Conservation (phyloP, 306 rosid genomes). For the Sechiopsis laciniata region DNA sequence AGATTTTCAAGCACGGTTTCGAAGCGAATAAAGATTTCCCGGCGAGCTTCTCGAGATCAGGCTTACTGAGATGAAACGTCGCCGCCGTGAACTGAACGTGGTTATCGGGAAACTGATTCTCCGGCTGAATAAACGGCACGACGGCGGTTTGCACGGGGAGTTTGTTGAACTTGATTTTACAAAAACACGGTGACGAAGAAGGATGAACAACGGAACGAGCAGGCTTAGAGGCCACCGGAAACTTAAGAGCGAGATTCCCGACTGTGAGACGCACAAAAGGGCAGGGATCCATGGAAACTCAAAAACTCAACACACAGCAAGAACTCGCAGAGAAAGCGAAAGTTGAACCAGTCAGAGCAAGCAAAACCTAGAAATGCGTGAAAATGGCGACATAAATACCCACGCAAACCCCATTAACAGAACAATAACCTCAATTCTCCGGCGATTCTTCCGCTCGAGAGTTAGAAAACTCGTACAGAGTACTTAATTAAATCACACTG, state of each 20-base stretch:
- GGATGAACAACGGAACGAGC: conserved; percentile 70
- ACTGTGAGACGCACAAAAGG: conserved; percentile 62
- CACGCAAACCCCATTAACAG: not conserved
- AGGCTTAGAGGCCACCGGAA: conserved; percentile 68
- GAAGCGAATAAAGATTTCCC: conserved; percentile 41
- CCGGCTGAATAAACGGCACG: conserved; percentile 45
- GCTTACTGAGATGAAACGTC: conserved; percentile 52
- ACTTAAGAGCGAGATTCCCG: conserved; percentile 58
- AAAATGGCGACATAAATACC: not conserved
- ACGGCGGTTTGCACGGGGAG: conserved; percentile 52
- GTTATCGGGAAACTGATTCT: conserved; percentile 31
- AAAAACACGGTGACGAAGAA: conserved; percentile 65
- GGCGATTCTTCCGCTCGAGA: not conserved
- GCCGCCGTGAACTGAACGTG: conserved; percentile 45
- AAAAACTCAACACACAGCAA: no score
- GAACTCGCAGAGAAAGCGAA: no score
- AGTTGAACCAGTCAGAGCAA: not conserved
- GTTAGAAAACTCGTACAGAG: not conserved
- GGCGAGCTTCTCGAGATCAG: conserved; percentile 40
- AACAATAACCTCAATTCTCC: conserved; percentile 9
- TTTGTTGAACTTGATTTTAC: conserved; percentile 57
- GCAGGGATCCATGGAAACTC: conserved; percentile 63
- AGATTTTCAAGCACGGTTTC: conserved; percentile 43
- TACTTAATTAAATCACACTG: not conserved
- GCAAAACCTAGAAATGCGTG: conserved; percentile 3